Percentiles rank a stretch among this genome's conserved stretches.
Evolutionary conservation across 768 basidiomycete species (phyloP).

Genomic region (Pseudohyphozyma bogoriensis): DNA sequence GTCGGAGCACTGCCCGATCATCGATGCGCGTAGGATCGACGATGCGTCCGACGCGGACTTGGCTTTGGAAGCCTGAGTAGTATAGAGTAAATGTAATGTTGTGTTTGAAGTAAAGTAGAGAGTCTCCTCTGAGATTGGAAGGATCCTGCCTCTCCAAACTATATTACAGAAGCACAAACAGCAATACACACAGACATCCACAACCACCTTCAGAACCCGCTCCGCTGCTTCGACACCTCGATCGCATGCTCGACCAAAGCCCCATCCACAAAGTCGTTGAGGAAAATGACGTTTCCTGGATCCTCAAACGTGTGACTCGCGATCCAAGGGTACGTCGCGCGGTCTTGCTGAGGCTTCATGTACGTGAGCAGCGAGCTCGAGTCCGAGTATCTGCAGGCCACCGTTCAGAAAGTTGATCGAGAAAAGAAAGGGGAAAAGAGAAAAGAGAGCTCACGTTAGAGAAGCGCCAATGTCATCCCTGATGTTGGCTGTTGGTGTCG

Average conservation of each 20-base stretch:
- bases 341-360: background rate
- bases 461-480: background rate
- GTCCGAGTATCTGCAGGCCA: background rate
- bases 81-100: background rate
- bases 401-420: background rate
- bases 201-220: background rate
- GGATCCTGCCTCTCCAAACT: too few relatives aligned
- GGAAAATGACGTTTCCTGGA: background rate
- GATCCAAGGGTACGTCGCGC: constrained; percentile 3
- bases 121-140: background rate
- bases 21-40: too few relatives aligned
- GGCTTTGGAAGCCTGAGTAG: background rate
- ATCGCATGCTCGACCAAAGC: background rate
- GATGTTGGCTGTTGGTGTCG: background rate
- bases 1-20: background rate
- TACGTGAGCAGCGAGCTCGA: background rate
- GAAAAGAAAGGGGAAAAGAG: background rate
- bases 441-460: background rate
- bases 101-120: background rate
- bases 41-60: too few relatives aligned
- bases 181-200: background rate
- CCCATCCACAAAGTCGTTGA: constrained; percentile 1
- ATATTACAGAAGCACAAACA: too few relatives aligned
- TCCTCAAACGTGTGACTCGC: background rate
- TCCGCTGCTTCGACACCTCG: background rate